Evolutionary conservation across 768 basidiomycete species (phyloP), one percentile per base, ranked within the genome.

Genomic region (Russula lepida): DNA sequence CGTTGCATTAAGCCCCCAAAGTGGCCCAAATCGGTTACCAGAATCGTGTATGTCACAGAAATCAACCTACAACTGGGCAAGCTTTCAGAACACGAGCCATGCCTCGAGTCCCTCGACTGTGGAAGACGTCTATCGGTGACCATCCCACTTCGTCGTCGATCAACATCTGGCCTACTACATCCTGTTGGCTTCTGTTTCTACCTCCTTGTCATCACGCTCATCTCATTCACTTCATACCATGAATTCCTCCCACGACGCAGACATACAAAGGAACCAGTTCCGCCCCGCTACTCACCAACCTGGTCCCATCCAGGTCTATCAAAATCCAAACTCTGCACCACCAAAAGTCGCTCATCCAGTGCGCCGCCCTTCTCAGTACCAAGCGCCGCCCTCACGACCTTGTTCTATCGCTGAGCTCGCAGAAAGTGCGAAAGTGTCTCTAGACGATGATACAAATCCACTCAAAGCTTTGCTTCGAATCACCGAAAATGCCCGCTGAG

Each of bases 381-480:
- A 48, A 41, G 28, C 19, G 5, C 6, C 46, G 6, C 13, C 46
- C 9, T 43, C 46, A 11, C 43, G 59, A n/a, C 63, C 88, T 1
- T 74, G 79, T 4, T 81, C 84, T 0, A 88, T 89, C 49, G 76
- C 81, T 1, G 83, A 87, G 59, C 81, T 89, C 27, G 85, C 86
- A 7, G 78, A 81, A n/a, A 71, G 71, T 56, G 85, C 87, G 6
- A 79, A 81, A 51, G 71, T 79, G 28, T 74, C 78, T 66, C 69
- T 81, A 32, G 85, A 80, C 75, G 83, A 86, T 64, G 78, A 81
- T 11, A 75, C 71, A 46, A 79, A 74, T 66, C 79, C 82, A 12
- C 76, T 89, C 69, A 89, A 89, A 70, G 74, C 81, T 67, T 86
- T 81, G 74, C 76, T 89, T 59, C 80, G 84, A 46, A 74, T 77